phyloP scores from a whole-genome alignment of 768 basidiomycete species.

The Termitomyces sp. region DNA sequence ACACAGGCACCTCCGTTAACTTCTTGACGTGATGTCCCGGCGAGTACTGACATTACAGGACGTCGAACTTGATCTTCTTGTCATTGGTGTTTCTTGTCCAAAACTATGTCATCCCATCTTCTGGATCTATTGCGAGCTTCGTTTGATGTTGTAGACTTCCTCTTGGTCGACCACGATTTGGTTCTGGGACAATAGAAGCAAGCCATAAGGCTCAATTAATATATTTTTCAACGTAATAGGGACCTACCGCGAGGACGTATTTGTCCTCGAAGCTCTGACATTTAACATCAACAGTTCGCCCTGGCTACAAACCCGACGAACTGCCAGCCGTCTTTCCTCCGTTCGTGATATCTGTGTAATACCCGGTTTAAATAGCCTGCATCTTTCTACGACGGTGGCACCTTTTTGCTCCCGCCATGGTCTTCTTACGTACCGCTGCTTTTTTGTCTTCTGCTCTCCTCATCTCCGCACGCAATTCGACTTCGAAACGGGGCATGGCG shows the following conservation, averaged over 20 bases:
- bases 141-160: neutral
- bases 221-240: conserved; percentile 12
- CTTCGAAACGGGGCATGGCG: conserved; percentile 46
- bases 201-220: neutral
- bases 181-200: neutral
- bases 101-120: neutral
- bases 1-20: conserved; percentile 6
- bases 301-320: conserved; percentile 30
- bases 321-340: conserved; percentile 31
- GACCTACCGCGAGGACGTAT: neutral
- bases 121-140: neutral
- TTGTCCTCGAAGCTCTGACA: conserved; percentile 14
- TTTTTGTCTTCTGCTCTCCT: conserved; percentile 30
- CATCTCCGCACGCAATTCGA: conserved; percentile 30
- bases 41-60: conserved; percentile 8
- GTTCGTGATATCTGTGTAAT: conserved; percentile 8
- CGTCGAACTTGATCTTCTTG: conserved; percentile 13
- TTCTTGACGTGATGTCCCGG: conserved; percentile 16
- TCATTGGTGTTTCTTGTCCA: conserved; percentile 1
- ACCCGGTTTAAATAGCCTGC: conserved; percentile 14
- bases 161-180: neutral
- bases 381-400: conserved; percentile 3
- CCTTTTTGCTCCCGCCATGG: conserved; percentile 24
- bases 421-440: conserved; percentile 22
- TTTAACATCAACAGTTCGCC: conserved; percentile 36